A percentile compares a stretch with the other conserved stretches of the same genome.
Evolutionary conservation across 176 grass and related monocot genomes (phyloP).

Genomic region (Eremochloa ophiuroides): DNA sequence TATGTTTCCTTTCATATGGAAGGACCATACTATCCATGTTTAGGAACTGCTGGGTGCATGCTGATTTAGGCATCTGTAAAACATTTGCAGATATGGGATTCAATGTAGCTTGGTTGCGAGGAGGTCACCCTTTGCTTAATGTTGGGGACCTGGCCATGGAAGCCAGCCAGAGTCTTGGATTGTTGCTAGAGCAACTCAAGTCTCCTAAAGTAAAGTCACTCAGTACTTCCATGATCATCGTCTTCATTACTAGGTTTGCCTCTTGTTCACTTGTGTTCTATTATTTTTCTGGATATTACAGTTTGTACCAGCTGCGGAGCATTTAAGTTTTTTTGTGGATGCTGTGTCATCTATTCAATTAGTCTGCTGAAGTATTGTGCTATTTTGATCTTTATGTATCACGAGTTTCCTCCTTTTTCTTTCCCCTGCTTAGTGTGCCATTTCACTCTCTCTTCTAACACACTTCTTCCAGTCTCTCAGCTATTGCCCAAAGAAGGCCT

Average conservation of each 20-base stretch:
- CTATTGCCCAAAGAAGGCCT: conserved; percentile 87
- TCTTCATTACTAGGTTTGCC: conserved; percentile 79
- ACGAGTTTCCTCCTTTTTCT: not conserved
- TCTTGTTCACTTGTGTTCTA: conserved; percentile 1
- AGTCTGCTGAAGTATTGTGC: not conserved
- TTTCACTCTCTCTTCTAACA: conserved; percentile 6
- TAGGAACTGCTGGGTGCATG: not conserved
- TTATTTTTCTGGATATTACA: not conserved
- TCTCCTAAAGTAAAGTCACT: conserved; percentile 81
- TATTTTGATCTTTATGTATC: conserved; percentile 14
- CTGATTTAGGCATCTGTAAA: conserved; percentile 19
- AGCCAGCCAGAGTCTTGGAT: conserved; percentile 87
- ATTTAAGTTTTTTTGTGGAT: conserved; percentile 3
- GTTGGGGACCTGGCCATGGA: conserved; percentile 82
- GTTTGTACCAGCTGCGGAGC: not conserved
- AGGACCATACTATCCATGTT: not conserved
- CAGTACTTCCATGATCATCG: conserved; percentile 82
- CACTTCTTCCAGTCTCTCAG: conserved; percentile 70
- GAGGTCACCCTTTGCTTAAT: conserved; percentile 87
- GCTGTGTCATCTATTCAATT: not conserved
- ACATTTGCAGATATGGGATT: conserved; percentile 58
- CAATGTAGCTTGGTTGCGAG: conserved; percentile 90
- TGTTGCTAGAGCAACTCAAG: conserved; percentile 87
- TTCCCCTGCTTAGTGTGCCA: not conserved
- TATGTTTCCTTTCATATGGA: not conserved